phyloP scores from a whole-genome alignment of 495 filamentous ascomycete species.

The Echria macrotheca region DNA sequence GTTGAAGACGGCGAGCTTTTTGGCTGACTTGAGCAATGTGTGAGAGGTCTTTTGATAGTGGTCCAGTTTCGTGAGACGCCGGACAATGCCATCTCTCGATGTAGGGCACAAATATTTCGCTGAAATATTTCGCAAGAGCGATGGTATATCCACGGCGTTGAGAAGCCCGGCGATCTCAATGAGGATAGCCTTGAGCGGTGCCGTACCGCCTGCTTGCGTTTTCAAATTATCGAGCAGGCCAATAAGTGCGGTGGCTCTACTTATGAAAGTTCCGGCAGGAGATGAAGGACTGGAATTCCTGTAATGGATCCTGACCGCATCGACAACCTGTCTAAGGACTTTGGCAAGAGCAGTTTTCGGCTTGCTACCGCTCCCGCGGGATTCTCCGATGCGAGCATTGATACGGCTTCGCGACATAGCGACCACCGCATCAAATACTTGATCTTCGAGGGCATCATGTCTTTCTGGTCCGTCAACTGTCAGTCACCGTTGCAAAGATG shows the following conservation, averaged over 20 bases:
- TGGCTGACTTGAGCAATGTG: conserved; percentile 26
- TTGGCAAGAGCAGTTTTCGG: no score
- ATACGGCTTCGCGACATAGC: no score
- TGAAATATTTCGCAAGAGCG: no score
- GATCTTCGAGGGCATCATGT: conserved; percentile 13
- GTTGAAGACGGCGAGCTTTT: conserved; percentile 20
- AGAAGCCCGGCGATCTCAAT: neutral
- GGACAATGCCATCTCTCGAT: conserved; percentile 17
- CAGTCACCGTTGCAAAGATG: no score
- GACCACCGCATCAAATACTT: conserved; percentile 29
- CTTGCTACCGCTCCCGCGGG: no score
- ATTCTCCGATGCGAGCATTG: no score
- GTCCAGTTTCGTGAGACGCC: conserved; percentile 30
- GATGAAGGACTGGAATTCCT: no score
- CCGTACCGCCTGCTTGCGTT: neutral
- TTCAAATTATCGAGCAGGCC: neutral
- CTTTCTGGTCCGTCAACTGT: neutral
- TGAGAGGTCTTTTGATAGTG: conserved; percentile 31
- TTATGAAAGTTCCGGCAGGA: no score
- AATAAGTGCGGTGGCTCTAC: no score
- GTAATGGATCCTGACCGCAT: no score
- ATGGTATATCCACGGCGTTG: neutral
- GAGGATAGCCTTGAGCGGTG: no score
- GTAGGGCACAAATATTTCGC: conserved; percentile 7
- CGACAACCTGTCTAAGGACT: no score